These are phyloP conservation scores for Harrya chromipes DNA, from an alignment of 768 basidiomycete genomes.

Conservation along the genomic window DNA sequence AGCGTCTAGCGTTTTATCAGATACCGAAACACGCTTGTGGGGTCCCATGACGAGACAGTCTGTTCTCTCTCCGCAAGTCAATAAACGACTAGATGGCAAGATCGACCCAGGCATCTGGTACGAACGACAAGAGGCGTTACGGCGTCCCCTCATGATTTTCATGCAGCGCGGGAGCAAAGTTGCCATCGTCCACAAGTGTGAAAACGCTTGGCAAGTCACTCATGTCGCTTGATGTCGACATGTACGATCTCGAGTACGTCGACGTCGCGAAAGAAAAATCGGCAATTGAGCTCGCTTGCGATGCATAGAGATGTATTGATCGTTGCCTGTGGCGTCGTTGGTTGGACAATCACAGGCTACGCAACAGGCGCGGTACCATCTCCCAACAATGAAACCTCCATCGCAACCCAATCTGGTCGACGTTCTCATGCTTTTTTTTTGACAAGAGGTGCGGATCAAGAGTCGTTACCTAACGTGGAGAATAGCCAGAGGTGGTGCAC, in stretches of 20 bases:
- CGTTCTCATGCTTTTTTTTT: constrained; percentile 21
- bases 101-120: too few species aligned
- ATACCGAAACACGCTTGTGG: too few species aligned
- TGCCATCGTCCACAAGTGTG: too few species aligned
- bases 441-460: not conserved
- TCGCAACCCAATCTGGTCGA: constrained; percentile 7
- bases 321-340: constrained; percentile 17
- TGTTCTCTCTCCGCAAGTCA: too few species aligned
- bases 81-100: too few species aligned
- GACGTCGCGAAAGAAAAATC: not conserved
- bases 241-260: not conserved
- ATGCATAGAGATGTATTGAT: not conserved
- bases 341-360: not conserved
- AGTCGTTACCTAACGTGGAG: constrained; percentile 3
- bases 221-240: too few species aligned
- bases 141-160: too few species aligned
- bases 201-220: too few species aligned
- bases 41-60: too few species aligned
- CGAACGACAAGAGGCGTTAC: too few species aligned
- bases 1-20: too few species aligned
- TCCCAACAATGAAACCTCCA: constrained; percentile 8
- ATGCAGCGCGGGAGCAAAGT: too few species aligned
- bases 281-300: constrained; percentile 4
- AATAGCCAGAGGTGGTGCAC: not conserved
- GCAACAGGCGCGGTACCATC: constrained; percentile 7